A percentile compares a stretch with the other conserved stretches of the same genome.
phyloP scores from a whole-genome alignment of 805 yeast species.

The Kregervanrija fluxuum region DNA sequence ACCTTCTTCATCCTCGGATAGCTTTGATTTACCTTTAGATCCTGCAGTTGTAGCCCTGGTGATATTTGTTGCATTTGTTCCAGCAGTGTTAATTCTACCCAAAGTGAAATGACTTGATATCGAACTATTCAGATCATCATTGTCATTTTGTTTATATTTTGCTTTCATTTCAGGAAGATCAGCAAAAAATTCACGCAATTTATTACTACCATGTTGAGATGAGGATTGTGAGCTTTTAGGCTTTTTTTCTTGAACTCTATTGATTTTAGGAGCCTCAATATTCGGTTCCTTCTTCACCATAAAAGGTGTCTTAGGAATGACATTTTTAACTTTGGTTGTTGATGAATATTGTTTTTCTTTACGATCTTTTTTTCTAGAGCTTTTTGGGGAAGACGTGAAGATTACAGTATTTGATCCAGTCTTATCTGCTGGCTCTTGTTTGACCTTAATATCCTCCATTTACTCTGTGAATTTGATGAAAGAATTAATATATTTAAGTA shows the following conservation, averaged over 20 bases:
- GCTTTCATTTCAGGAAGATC: slow-evolving; percentile 4
- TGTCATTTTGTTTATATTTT: not conserved
- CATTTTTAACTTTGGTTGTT: not conserved
- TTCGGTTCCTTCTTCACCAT: not conserved
- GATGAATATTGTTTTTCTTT: no score
- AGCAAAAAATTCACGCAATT: slow-evolving; percentile 2
- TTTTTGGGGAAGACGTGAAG: no score
- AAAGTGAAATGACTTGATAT: slow-evolving; percentile 7
- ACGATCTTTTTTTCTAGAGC: no score
- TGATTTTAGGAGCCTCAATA: not conserved
- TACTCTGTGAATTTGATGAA: no score
- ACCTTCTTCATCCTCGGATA: not conserved
- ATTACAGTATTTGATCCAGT: no score
- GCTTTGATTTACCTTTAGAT: not conserved
- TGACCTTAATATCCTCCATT: no score
- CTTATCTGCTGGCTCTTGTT: no score
- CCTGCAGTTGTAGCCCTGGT: slow-evolving; percentile 1
- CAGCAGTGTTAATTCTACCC: slow-evolving; percentile 6
- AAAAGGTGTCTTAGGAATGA: slow-evolving; percentile 1
- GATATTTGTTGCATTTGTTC: slow-evolving; percentile 5
- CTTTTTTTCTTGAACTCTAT: not conserved
- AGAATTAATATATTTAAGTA: no score
- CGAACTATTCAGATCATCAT: slow-evolving; percentile 3
- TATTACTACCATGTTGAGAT: not conserved
- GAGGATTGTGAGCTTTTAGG: not conserved